Evolutionary conservation across 805 yeast genomes (phyloP).

Genomic region (Kodamaea neixiangensis): DNA sequence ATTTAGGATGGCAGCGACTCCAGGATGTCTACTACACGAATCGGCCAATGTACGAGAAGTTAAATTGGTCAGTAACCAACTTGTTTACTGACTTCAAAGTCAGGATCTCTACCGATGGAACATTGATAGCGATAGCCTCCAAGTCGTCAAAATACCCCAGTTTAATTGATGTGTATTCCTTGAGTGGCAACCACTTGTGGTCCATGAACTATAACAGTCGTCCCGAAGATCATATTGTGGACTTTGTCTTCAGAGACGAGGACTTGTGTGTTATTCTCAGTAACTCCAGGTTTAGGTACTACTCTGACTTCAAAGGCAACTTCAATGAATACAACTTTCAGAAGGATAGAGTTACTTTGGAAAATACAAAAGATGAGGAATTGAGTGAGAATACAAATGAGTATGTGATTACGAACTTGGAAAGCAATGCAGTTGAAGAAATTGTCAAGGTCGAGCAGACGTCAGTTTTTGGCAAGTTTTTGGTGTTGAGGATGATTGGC

Average conservation of each 20-base stretch:
- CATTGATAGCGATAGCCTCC: slow-evolving; percentile 55
- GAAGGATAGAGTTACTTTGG: slow-evolving; percentile 17
- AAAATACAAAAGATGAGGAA: slow-evolving; percentile 10
- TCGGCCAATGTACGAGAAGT: slow-evolving; percentile 52
- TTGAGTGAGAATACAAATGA: slow-evolving; percentile 17
- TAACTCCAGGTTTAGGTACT: slow-evolving; percentile 55
- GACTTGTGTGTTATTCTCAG: slow-evolving; percentile 56
- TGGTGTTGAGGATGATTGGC: slow-evolving; percentile 45
- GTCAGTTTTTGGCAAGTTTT: slow-evolving; percentile 41
- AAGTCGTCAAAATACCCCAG: slow-evolving; percentile 36
- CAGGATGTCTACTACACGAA: slow-evolving; percentile 68
- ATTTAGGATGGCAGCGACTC: slow-evolving; percentile 75
- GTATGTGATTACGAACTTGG: slow-evolving; percentile 33
- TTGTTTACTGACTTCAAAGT: slow-evolving; percentile 43
- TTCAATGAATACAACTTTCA: slow-evolving; percentile 50
- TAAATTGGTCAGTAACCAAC: slow-evolving; percentile 51
- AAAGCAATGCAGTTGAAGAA: slow-evolving; percentile 32
- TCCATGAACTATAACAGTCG: slow-evolving; percentile 39
- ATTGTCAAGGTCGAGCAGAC: slow-evolving; percentile 25
- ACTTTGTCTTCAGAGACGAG: slow-evolving; percentile 53
- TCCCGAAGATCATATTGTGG: slow-evolving; percentile 55
- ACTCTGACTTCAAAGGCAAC: slow-evolving; percentile 66
- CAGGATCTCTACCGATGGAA: slow-evolving; percentile 52
- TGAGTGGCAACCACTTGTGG: slow-evolving; percentile 38
- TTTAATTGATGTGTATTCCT: slow-evolving; percentile 37